A percentile compares a stretch with the other conserved stretches of the same genome.
Evolutionary conservation across 257 asterid genomes (phyloP).

Genomic region (Plectranthus barbatus): DNA sequence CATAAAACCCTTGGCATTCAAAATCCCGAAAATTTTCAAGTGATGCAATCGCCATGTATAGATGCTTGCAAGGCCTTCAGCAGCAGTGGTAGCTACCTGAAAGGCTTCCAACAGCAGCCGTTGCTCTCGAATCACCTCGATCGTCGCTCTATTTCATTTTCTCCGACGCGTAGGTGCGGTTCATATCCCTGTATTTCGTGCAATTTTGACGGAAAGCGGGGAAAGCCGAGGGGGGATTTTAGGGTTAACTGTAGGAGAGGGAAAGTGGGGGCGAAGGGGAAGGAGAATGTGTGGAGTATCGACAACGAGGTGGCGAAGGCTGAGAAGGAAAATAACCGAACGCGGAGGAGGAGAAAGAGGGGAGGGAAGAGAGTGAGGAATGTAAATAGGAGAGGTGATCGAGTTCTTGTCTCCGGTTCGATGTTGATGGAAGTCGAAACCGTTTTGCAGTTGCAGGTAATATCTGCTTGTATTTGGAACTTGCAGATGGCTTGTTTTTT

Average conservation of each 20-base stretch:
- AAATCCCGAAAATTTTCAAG: conserved; percentile 1
- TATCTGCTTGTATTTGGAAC: background rate
- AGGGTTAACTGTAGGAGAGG: conserved; percentile 17
- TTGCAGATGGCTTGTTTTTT: background rate
- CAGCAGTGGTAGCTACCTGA: conserved; percentile 15
- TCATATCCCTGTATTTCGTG: conserved; percentile 43
- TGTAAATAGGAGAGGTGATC: conserved; percentile 37
- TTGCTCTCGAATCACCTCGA: conserved; percentile 13
- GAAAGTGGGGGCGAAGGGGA: conserved; percentile 47
- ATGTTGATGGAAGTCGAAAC: conserved; percentile 85
- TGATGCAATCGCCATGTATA: conserved; percentile 51
- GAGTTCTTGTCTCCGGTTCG: conserved; percentile 67
- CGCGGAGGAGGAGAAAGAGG: conserved; percentile 37
- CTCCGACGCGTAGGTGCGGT: conserved; percentile 21
- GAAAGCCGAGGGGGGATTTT: conserved; percentile 13
- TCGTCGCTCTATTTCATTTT: conserved; percentile 11
- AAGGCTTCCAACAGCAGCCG: conserved; percentile 17
- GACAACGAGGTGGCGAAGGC: conserved; percentile 57
- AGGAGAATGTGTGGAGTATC: conserved; percentile 91
- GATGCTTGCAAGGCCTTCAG: conserved; percentile 41
- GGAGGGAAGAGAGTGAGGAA: conserved; percentile 51
- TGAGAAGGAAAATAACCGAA: conserved; percentile 34
- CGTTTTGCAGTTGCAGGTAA: conserved; percentile 86
- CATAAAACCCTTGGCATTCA: conserved; percentile 8
- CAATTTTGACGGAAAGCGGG: conserved; percentile 19